Percentiles rank a stretch among this genome's conserved stretches.
Conservation (phyloP, 2,329 filamentous ascomycete species). For the Ophiocordyceps unilateralis region DNA sequence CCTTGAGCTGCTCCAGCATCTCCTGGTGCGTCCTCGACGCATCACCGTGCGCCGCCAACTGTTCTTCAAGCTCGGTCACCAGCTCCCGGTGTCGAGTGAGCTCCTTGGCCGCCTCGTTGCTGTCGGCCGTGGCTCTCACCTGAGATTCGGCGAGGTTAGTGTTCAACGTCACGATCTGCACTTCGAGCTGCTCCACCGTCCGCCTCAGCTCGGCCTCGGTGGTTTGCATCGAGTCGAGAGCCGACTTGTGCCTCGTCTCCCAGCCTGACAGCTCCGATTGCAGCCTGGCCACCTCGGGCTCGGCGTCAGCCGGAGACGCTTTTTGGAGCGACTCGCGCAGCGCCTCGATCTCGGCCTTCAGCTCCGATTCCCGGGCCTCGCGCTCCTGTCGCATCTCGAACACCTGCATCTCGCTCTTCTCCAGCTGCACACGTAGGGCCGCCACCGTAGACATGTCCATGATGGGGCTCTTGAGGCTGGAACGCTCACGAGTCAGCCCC, state of each 20-base stretch:
- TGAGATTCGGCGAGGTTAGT: constrained; percentile 28
- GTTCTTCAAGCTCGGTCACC: constrained; percentile 34
- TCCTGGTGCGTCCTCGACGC: constrained; percentile 37
- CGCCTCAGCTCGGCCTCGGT: constrained; percentile 57
- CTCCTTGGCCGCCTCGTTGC: constrained; percentile 25
- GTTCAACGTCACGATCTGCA: constrained; percentile 34
- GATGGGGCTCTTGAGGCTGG: constrained; percentile 67
- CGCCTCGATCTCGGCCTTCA: constrained; percentile 52
- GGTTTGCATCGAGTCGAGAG: constrained; percentile 51
- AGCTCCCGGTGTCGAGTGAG: constrained; percentile 28
- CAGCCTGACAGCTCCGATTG: constrained; percentile 56
- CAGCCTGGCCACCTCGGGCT: constrained; percentile 40
- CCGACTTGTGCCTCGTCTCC: constrained; percentile 58
- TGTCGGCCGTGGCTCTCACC: constrained; percentile 19
- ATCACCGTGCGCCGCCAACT: constrained; percentile 42
- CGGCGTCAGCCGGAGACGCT: constrained; percentile 10
- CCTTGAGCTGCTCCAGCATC: constrained; percentile 29
- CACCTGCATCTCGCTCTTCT: constrained; percentile 72
- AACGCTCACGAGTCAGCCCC: constrained; percentile 80
- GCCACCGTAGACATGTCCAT: constrained; percentile 87
- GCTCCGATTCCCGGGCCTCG: constrained; percentile 54
- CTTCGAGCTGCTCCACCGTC: constrained; percentile 59
- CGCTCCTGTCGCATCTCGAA: constrained; percentile 56
- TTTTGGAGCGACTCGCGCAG: constrained; percentile 40
- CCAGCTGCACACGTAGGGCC: constrained; percentile 71